Evolutionary conservation across 345 rosid species (phyloP).

Genomic region (Eucalyptus lansdowneana): DNA sequence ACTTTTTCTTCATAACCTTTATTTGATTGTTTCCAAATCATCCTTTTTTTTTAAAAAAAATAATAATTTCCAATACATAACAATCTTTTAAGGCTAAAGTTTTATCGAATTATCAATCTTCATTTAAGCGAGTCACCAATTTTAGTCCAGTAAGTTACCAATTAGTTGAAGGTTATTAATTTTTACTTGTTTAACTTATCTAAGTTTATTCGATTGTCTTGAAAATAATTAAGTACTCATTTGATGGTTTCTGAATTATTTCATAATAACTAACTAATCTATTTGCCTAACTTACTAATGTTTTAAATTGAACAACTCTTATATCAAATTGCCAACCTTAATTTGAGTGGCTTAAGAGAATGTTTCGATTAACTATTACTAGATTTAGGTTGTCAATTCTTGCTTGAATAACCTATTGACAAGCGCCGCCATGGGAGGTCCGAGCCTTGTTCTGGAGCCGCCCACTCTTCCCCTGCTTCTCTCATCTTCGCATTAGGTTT

Average conservation of each 20-base stretch:
- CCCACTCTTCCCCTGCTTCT: no score
- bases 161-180: background rate
- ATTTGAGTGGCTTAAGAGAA: background rate
- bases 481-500: no score
- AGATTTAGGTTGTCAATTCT: background rate
- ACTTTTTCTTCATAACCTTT: background rate
- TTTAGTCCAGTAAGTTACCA: background rate
- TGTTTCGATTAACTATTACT: no score
- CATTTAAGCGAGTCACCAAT: background rate
- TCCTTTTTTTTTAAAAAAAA: no score
- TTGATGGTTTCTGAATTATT: background rate
- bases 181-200: background rate
- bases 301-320: background rate
- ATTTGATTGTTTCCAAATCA: background rate
- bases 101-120: background rate
- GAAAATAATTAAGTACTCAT: background rate
- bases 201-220: background rate
- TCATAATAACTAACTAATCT: background rate
- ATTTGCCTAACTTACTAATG: background rate
- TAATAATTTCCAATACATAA: background rate
- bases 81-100: background rate
- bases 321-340: background rate
- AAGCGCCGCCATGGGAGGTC: no score
- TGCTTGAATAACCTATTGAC: background rate
- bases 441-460: no score